Base-by-base conservation (phyloP, 768 basidiomycete genomes). In the Rhizopogon roseolus region DNA sequence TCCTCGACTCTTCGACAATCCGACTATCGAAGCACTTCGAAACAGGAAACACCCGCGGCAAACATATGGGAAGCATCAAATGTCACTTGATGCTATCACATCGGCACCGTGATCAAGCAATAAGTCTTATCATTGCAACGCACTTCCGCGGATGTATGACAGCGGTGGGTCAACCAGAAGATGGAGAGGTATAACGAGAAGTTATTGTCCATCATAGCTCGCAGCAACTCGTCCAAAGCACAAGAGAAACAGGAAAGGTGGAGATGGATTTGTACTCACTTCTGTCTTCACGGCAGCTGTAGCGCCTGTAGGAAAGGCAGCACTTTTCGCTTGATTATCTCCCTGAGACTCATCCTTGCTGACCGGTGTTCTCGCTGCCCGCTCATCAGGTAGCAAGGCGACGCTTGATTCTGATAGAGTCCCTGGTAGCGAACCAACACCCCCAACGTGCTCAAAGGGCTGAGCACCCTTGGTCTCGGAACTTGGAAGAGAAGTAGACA, bases 341-440 rank as follows among this genome's bases (percentile, higher is more conserved):
- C 14, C 46, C 22, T n/a, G 54, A 46, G 53, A 54, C 8, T 54
- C 46, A 11, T 45, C 48, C 17, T 28, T 34, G 4, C 7, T 34
- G 36, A 14, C 1, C 38, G 5, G 37, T 25, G 54, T 55, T 22
- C 60, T 54, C 55, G 39, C 25, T 19, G 41, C 25, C 16, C 76
- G 68, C 50, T 81, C 79, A 11, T 81, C 76, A 3, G 81, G 82
- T 1, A 81, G 63, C 42, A 71, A 69, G 4, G 79, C 76, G 9
- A 82, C 77, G 5, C 71, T 73, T 8, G 69, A 62, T 57, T 84
- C 81, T 19, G 68, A 70, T 11, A 64, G 52, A 28, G 65, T 66
- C 11, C 80, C 81, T 0, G 81, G 80, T 13, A 82, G 71, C 0
- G 79, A 72, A 8, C 80, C 80, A 1, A 77, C 75, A 14, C 81